These are phyloP conservation scores for Colletotrichum horii DNA, from an alignment of 2,329 filamentous ascomycete genomes.

Conservation along the genomic window DNA sequence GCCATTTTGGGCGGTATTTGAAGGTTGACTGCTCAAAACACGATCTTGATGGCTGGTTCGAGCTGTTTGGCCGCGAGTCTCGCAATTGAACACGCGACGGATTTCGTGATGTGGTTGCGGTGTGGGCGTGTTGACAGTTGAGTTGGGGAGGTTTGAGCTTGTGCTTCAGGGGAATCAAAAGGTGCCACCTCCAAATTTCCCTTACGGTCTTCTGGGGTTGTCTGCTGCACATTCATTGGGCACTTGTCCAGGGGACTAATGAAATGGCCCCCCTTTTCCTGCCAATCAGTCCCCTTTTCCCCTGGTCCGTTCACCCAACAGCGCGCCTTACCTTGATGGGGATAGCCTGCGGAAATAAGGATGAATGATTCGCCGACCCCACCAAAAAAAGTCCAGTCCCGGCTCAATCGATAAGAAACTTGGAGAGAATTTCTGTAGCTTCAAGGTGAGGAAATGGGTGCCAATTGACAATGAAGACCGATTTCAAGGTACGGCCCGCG, in stretches of 20 bases:
- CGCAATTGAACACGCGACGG: conserved; percentile 18
- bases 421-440: conserved; percentile 7
- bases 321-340: not conserved
- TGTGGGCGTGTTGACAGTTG: conserved; percentile 22
- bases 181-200: conserved; percentile 27
- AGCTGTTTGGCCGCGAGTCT: conserved; percentile 6
- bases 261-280: conserved; percentile 22
- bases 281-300: conserved; percentile 22
- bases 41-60: not conserved
- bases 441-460: conserved; percentile 33
- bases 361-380: conserved; percentile 39
- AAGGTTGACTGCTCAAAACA: conserved; percentile 23
- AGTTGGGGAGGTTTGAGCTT: conserved; percentile 24
- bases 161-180: conserved; percentile 27
- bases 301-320: conserved; percentile 8
- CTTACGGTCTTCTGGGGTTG: conserved; percentile 20
- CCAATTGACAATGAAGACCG: conserved; percentile 86
- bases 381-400: conserved; percentile 31
- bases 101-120: conserved; percentile 23
- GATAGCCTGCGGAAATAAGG: conserved; percentile 24
- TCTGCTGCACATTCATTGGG: conserved; percentile 16
- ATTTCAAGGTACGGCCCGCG: conserved; percentile 79
- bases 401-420: conserved; percentile 38
- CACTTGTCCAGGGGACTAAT: conserved; percentile 21
- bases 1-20: conserved; percentile 54